phyloP scores from a whole-genome alignment of 805 yeast species.

The Naumovozyma dairenensis region DNA sequence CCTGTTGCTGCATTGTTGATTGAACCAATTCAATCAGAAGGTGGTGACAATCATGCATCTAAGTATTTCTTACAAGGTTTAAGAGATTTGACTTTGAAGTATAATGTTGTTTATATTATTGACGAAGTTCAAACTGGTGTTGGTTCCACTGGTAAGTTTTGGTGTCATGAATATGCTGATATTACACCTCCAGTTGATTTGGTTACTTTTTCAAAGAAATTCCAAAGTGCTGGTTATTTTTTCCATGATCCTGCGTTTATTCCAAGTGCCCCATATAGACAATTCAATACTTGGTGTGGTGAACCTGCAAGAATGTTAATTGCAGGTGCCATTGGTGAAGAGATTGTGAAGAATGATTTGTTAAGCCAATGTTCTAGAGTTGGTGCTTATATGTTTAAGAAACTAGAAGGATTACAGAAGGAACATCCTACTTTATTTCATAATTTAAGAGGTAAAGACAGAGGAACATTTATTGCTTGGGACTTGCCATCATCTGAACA shows the following conservation, averaged over 20 bases:
- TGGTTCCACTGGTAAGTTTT: slow-evolving; percentile 61
- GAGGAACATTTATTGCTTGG: slow-evolving; percentile 62
- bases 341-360: slow-evolving; percentile 40
- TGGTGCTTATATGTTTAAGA: slow-evolving; percentile 44
- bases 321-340: slow-evolving; percentile 51
- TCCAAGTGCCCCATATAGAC: slow-evolving; percentile 55
- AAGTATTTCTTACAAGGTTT: slow-evolving; percentile 51
- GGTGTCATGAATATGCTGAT: slow-evolving; percentile 66
- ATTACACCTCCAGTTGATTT: slow-evolving; percentile 55
- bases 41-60: slow-evolving; percentile 68
- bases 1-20: slow-evolving; percentile 85
- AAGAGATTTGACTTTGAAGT: slow-evolving; percentile 48
- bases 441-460: slow-evolving; percentile 52
- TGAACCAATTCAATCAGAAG: slow-evolving; percentile 79
- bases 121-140: slow-evolving; percentile 73
- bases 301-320: slow-evolving; percentile 61
- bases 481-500: slow-evolving; percentile 36
- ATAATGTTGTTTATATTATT: slow-evolving; percentile 50
- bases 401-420: slow-evolving; percentile 30
- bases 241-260: slow-evolving; percentile 49
- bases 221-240: slow-evolving; percentile 66
- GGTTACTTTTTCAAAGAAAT: slow-evolving; percentile 63
- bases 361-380: slow-evolving; percentile 39
- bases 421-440: slow-evolving; percentile 34
- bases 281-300: slow-evolving; percentile 74